Base-by-base conservation (phyloP, 2,329 filamentous ascomycete genomes). In the Fusarium verrucosum region DNA sequence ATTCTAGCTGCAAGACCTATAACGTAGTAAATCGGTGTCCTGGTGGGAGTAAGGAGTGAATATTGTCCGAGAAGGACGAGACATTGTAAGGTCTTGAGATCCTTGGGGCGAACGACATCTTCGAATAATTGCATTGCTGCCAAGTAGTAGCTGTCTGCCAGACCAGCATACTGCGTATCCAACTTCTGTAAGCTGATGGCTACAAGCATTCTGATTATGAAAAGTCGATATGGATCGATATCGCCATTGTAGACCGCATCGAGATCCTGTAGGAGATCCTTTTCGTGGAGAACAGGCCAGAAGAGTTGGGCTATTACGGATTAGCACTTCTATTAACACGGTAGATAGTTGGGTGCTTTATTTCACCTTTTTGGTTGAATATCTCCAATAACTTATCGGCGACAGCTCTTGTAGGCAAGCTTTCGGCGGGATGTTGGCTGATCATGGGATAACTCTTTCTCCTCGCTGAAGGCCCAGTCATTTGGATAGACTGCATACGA, bases 171-270 rank as follows among this genome's bases (percentile, higher is more conserved):
- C 66, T 92, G 89, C 0, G 89, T 87, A 73, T 94, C 92, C 71
- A 97, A 84, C 76, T 96, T 97, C 77, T 98, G 94, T 77, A 98
- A 86, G 75, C 92, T 94, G 72, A 97, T 96, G 26, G 95, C 94
- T 72, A 98, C 88, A 50, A 97, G 92, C 87, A 98, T 94, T 56
- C 92, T 89, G 46, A 96, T 81, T 40, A 94, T 86, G 71, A 97
- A 98, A 71, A 95, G 93, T 73, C 94, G 89, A 75, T 94, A 94
- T 1, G 92, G 84, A 69, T 96, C 91, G 7, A 80, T 83, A 51
- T 88, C 89, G 45, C 91, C 91, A 61, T 85, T 83, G 73, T 94
- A 96, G 5, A 97, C 92, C 26, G 90, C 89, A 53, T 96, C 86
- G 30, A 97, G 81, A 62, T 96, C 92, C 61, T 85, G 81, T 23